Conservation (phyloP, 2,329 filamentous ascomycete genomes). For the Parasarocladium wereldwijsianum region DNA sequence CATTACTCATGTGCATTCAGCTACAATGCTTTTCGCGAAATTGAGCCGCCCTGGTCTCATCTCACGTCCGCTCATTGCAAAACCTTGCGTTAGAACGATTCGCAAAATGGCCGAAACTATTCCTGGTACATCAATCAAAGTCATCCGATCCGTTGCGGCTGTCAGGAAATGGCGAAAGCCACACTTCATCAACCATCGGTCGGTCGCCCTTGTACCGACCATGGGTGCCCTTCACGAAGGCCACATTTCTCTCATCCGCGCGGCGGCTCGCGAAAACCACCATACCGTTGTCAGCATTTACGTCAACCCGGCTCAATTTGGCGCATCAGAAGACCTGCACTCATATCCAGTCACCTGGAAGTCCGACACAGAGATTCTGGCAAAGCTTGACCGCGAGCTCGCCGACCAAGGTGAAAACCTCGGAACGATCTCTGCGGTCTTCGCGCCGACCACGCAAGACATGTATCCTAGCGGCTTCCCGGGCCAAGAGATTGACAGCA, state of each 20-base stretch:
- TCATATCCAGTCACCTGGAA: constrained; percentile 89
- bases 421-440: constrained; percentile 67
- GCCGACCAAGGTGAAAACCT: constrained; percentile 40
- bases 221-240: constrained; percentile 96
- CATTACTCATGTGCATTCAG: too few relatives aligned
- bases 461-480: constrained; percentile 81
- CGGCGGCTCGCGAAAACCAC: constrained; percentile 71
- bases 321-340: constrained; percentile 70
- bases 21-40: too few relatives aligned
- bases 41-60: too few relatives aligned
- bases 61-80: too few relatives aligned
- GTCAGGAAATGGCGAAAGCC: constrained; percentile 56
- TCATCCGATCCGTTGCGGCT: constrained; percentile 62
- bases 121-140: constrained; percentile 43
- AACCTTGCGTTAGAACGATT: not conserved
- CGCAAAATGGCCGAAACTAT: constrained; percentile 25
- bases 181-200: constrained; percentile 50
- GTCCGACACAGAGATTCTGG: constrained; percentile 53
- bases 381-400: constrained; percentile 57
- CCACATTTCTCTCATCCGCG: constrained; percentile 72
- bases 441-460: constrained; percentile 65
- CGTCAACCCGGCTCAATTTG: constrained; percentile 95
- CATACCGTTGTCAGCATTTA: constrained; percentile 85
- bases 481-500: constrained; percentile 56
- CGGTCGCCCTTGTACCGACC: constrained; percentile 81